A percentile compares a stretch with the other conserved stretches of the same genome.
These are phyloP conservation scores for Cyberlindnera mississippiensis DNA, from an alignment of 805 yeast genomes.

Conservation along the genomic window DNA sequence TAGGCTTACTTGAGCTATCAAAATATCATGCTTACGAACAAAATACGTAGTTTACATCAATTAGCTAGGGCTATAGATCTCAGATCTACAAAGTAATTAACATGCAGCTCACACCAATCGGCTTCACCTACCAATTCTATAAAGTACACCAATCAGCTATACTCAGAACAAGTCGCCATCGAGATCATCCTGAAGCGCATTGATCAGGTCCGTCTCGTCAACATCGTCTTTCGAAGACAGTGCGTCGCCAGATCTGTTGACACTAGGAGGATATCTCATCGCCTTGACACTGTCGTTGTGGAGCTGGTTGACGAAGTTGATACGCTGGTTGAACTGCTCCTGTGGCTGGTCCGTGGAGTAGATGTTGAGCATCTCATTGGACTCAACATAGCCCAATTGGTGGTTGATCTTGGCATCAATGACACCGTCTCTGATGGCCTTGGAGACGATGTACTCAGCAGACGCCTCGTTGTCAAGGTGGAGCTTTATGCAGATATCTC, in stretches of 20 bases:
- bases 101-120: too few species aligned
- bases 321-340: conserved; percentile 85
- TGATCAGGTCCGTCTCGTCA: conserved; percentile 25
- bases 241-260: conserved; percentile 20
- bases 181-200: conserved; percentile 26
- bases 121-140: too few species aligned
- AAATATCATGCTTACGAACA: too few species aligned
- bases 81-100: too few species aligned
- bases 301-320: conserved; percentile 81
- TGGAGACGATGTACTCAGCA: conserved; percentile 95
- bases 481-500: conserved; percentile 89
- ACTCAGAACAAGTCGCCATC: conserved; percentile 25
- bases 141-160: too few species aligned
- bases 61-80: background rate
- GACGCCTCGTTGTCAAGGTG: conserved; percentile 91
- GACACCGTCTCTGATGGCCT: conserved; percentile 95
- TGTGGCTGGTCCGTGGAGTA: conserved; percentile 89
- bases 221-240: conserved; percentile 18
- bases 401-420: conserved; percentile 93
- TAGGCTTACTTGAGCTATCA: too few species aligned
- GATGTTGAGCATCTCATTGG: conserved; percentile 79
- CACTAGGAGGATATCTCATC: conserved; percentile 76
- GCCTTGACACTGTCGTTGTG: conserved; percentile 92
- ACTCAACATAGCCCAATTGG: conserved; percentile 86
- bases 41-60: background rate